phyloP scores from a whole-genome alignment of 2,329 filamentous ascomycete genomes.

The Penicillium sp. region DNA sequence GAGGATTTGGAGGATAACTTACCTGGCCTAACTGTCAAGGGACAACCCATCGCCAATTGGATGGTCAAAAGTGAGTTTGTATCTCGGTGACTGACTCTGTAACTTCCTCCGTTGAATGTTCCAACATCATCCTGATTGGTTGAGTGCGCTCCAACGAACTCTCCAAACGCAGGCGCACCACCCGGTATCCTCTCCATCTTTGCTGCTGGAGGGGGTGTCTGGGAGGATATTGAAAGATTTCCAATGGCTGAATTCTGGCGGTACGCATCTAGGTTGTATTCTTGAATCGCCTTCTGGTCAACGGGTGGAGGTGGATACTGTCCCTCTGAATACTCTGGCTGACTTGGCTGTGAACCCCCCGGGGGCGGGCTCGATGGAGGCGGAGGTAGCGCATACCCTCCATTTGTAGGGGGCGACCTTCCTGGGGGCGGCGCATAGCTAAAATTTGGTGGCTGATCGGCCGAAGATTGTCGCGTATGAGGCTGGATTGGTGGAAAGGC shows the following conservation, averaged over 20 bases:
- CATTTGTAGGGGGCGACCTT: conserved; percentile 17
- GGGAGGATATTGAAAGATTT: not conserved
- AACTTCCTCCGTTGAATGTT: conserved; percentile 96
- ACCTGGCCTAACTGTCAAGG: conserved; percentile 77
- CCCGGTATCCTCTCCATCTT: conserved; percentile 35
- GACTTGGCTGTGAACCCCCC: not conserved
- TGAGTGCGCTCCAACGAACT: conserved; percentile 65
- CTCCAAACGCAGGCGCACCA: conserved; percentile 48
- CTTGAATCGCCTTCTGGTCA: not conserved
- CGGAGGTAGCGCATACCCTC: conserved; percentile 7
- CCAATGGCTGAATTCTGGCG: conserved; percentile 6
- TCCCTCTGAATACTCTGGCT: conserved; percentile 4
- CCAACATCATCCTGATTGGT: conserved; percentile 80
- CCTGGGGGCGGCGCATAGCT: conserved; percentile 29
- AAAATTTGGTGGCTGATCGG: conserved; percentile 6
- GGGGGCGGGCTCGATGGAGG: conserved; percentile 7
- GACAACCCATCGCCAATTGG: conserved; percentile 86
- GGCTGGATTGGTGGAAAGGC: conserved; percentile 9
- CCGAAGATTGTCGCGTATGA: not conserved
- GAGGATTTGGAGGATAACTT: conserved; percentile 3
- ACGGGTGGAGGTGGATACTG: conserved; percentile 2
- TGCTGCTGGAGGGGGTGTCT: conserved; percentile 19
- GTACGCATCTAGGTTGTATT: not conserved
- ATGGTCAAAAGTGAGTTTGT: conserved; percentile 86
- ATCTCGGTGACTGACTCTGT: conserved; percentile 88